These are phyloP conservation scores for Sistotremastrum niveocremeum DNA, from an alignment of 768 basidiomycete genomes.

Conservation along the genomic window DNA sequence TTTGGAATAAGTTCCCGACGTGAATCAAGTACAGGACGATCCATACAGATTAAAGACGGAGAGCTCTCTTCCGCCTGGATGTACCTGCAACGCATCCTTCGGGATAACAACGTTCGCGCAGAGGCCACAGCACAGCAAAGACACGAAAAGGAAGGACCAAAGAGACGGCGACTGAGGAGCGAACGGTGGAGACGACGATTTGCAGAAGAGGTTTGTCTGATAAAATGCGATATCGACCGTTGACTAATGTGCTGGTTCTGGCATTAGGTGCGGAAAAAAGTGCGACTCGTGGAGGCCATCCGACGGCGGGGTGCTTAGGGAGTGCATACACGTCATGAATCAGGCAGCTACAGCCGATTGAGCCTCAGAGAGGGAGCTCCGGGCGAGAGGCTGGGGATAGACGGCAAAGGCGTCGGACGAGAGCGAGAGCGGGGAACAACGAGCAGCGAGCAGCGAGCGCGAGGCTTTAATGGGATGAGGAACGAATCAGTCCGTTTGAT, in stretches of 20 bases:
- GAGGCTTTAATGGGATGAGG: too few species aligned
- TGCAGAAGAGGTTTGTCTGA: constrained; percentile 51
- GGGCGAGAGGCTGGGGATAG: too few species aligned
- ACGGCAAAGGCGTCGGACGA: too few species aligned
- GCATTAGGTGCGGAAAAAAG: constrained; percentile 66
- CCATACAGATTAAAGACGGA: constrained; percentile 30
- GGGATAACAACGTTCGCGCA: constrained; percentile 38
- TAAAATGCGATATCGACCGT: constrained; percentile 5
- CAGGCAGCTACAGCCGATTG: too few species aligned
- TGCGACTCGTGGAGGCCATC: constrained; percentile 67
- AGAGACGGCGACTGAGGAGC: constrained; percentile 59
- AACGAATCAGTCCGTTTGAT: too few species aligned
- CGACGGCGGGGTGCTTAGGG: constrained; percentile 55
- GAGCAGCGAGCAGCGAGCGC: too few species aligned
- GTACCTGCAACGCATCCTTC: constrained; percentile 36
- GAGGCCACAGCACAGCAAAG: constrained; percentile 39
- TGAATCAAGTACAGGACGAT: constrained; percentile 38
- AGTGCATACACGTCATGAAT: too few species aligned
- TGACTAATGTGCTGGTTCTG: constrained; percentile 5
- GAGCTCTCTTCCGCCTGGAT: constrained; percentile 35
- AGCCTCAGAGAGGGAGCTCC: too few species aligned
- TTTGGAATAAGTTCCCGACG: neutral
- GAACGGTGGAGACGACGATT: constrained; percentile 71
- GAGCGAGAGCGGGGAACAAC: too few species aligned
- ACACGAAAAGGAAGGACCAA: constrained; percentile 76